Evolutionary conservation across 495 filamentous ascomycete genomes (phyloP).

Genomic region (Trichoderma orchidacearum): DNA sequence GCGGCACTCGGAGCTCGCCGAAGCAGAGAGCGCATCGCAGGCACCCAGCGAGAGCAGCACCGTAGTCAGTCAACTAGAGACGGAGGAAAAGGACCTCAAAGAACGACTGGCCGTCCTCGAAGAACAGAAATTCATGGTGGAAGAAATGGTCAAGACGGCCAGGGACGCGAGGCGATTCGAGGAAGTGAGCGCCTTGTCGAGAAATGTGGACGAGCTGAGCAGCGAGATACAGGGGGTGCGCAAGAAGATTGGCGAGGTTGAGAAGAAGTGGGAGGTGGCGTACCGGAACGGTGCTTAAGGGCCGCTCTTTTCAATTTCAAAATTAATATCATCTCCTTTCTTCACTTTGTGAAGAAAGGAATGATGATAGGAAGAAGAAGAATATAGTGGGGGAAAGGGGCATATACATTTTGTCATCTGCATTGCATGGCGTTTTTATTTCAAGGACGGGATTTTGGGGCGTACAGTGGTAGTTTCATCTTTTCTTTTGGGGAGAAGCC

Average conservation of each 20-base stretch:
- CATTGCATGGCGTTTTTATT: constrained; percentile 15
- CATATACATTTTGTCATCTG: constrained; percentile 8
- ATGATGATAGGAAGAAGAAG: background rate
- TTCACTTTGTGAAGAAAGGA: background rate
- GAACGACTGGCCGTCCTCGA: constrained; percentile 83
- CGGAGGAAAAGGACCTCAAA: constrained; percentile 73
- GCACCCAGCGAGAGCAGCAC: constrained; percentile 39
- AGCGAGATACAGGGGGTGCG: constrained; percentile 63
- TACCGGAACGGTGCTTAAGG: constrained; percentile 18
- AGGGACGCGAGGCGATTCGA: constrained; percentile 75
- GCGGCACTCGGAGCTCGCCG: constrained; percentile 28
- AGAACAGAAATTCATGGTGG: constrained; percentile 86
- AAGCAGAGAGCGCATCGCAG: constrained; percentile 45
- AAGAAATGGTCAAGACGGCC: constrained; percentile 75
- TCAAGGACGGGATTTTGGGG: background rate
- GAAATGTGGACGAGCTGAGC: constrained; percentile 75
- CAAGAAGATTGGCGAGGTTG: constrained; percentile 37
- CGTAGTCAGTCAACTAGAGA: constrained; percentile 59
- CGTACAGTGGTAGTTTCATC: too few species aligned
- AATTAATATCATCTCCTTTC: too few species aligned
- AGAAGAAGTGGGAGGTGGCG: constrained; percentile 34
- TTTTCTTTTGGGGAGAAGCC: too few species aligned
- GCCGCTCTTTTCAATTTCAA: too few species aligned
- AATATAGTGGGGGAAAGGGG: too few species aligned
- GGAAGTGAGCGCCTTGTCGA: constrained; percentile 65